Evolutionary conservation across 176 grass and related monocot genomes (phyloP), one percentile per base, ranked within the genome.

Genomic region (Typha latifolia): DNA sequence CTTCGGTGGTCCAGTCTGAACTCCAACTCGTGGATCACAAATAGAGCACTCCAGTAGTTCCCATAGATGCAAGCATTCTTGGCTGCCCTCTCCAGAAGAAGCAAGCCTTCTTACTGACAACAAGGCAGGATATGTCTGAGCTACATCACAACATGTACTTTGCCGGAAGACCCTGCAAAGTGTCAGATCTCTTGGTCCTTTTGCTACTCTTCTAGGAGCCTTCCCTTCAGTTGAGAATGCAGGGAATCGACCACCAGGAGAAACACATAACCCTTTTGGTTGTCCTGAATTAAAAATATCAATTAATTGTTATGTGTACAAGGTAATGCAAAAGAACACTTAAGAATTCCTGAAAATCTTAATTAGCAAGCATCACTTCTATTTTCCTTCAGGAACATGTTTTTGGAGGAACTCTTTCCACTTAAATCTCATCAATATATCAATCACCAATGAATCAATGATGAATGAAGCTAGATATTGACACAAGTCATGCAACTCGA

Each of bases 1-100:
- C 53, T 78, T 62, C 51, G 94, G 94, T 52, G 84, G 94, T 63
- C 94, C 89, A 61, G 86, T 34, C 49, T 68, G 80, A 71, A 86
- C 72, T 64, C 94, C 94, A 5, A 87, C 70, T 32, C 69, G 71
- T 52, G 86, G 94, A 73, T 99, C 86, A 51, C 94, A 99, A 66
- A 99, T 82, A n/a, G 94, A 93, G 79, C 89, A 93, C 70, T 99
- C 94, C 1, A 99, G 69, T 72, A 99, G 55, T 65, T 99, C 94
- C 94, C 94, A 99, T 61, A 99, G 62, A 82, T 93, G 83, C 64
- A 99, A 79, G 70, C 94, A 99, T 80, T 93, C 85, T 75, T 72
- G 70, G 77, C 62, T 85, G 22, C 78, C 94, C 80, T 99, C 94
- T 63, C 94, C 94, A 69, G 78, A 63, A 47, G 89, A 89, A 55